Percentiles rank a stretch among this genome's conserved stretches.
Conservation (phyloP, 2,329 filamentous ascomycete species). For the Ascocoryne sarcoides region DNA sequence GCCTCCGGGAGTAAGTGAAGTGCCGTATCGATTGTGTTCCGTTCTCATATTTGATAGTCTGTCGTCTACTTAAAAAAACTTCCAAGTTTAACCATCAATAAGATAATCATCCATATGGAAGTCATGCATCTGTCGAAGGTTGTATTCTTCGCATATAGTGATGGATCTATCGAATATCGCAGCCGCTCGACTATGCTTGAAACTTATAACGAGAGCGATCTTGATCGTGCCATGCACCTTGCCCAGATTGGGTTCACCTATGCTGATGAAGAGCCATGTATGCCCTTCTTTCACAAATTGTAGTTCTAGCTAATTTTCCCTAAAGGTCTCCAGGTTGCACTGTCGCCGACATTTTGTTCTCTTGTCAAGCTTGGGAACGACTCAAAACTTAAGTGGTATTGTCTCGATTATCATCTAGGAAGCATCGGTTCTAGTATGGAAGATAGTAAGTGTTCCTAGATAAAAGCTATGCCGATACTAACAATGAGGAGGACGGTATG, state of each 20-base stretch:
- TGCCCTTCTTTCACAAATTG: slow-evolving; percentile 20
- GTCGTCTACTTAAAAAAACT: slow-evolving; percentile 49
- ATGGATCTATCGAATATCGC: slow-evolving; percentile 73
- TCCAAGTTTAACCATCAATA: slow-evolving; percentile 60
- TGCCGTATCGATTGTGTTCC: background rate
- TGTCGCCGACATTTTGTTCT: slow-evolving; percentile 53
- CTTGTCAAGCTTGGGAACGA: slow-evolving; percentile 50
- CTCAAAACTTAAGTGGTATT: slow-evolving; percentile 50
- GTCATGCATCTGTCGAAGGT: slow-evolving; percentile 62
- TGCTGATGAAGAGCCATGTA: slow-evolving; percentile 55
- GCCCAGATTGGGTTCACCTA: slow-evolving; percentile 73
- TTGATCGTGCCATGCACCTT: slow-evolving; percentile 58
- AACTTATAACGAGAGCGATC: slow-evolving; percentile 54
- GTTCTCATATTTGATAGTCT: slow-evolving; percentile 28
- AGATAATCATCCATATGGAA: slow-evolving; percentile 60
- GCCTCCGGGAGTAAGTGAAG: slow-evolving; percentile 20
- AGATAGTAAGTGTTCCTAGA: slow-evolving; percentile 36
- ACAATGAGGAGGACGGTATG: slow-evolving; percentile 39
- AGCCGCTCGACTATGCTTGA: slow-evolving; percentile 66
- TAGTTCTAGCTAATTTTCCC: slow-evolving; percentile 1
- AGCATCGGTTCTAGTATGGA: slow-evolving; percentile 41
- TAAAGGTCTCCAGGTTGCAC: slow-evolving; percentile 48
- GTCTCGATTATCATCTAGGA: slow-evolving; percentile 40
- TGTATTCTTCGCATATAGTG: slow-evolving; percentile 65
- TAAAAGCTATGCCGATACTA: slow-evolving; percentile 6